Evolutionary conservation across 495 filamentous ascomycete species (phyloP).

Genomic region (Neurospora sp.): DNA sequence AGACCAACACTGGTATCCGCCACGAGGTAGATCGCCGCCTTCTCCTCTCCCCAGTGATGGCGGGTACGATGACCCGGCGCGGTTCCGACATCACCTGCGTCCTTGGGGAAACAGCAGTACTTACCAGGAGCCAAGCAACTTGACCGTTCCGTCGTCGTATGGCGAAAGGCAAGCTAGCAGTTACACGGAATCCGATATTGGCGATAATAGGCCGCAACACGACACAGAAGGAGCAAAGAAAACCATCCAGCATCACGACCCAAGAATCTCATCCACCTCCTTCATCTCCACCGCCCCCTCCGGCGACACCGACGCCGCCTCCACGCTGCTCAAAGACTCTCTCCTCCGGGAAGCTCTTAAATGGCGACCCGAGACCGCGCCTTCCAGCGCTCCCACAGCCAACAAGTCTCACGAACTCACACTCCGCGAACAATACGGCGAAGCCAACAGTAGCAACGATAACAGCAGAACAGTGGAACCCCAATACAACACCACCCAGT

Average conservation of each 20-base stretch:
- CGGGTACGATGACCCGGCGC: slow-evolving; percentile 14
- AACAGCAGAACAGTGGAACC: background rate
- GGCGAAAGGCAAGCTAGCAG: background rate
- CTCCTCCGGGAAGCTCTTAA: background rate
- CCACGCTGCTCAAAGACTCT: background rate
- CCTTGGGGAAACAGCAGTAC: slow-evolving; percentile 12
- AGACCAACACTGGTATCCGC: slow-evolving; percentile 27
- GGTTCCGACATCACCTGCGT: slow-evolving; percentile 7
- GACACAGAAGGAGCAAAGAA: background rate
- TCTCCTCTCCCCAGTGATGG: slow-evolving; percentile 33
- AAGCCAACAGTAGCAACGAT: background rate
- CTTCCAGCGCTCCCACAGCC: background rate
- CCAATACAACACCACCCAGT: background rate
- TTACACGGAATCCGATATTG: background rate
- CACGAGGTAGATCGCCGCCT: slow-evolving; percentile 35
- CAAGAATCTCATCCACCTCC: background rate
- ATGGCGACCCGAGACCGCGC: background rate
- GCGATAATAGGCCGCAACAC: background rate
- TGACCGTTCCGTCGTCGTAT: background rate
- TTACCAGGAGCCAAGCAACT: background rate
- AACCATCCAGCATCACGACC: background rate
- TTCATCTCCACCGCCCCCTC: background rate
- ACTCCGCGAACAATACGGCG: background rate
- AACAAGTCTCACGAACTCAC: background rate
- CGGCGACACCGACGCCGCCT: background rate